These are phyloP conservation scores for Aspergillus terreus DNA, from an alignment of 2,329 filamentous ascomycete species.

Conservation along the genomic window DNA sequence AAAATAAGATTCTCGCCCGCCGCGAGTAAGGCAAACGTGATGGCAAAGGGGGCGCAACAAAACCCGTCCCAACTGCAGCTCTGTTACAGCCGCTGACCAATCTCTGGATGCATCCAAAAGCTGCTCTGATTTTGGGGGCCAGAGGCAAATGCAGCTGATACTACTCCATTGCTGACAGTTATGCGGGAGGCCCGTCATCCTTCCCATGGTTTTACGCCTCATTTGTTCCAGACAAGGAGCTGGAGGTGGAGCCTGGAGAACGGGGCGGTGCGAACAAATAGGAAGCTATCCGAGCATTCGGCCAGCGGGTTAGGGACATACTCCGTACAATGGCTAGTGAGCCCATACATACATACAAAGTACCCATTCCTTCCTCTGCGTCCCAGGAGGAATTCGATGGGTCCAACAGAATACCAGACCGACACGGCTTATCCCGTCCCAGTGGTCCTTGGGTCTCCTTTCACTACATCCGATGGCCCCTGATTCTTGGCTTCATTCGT, in stretches of 20 bases:
- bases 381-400: conserved; percentile 9
- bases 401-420: neutral
- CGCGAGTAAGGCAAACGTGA: conserved; percentile 6
- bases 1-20: neutral
- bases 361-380: conserved; percentile 3
- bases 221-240: conserved; percentile 14
- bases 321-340: conserved; percentile 2
- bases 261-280: conserved; percentile 15
- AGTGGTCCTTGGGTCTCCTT: conserved; percentile 10
- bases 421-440: conserved; percentile 4
- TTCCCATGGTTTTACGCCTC: conserved; percentile 18
- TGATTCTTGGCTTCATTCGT: neutral
- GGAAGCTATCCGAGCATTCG: conserved; percentile 15
- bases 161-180: conserved; percentile 3
- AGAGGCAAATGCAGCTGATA: neutral
- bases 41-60: neutral
- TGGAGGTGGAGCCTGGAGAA: conserved; percentile 7
- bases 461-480: neutral
- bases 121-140: too few relatives aligned
- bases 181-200: conserved; percentile 6
- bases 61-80: neutral
- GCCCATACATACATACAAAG: neutral
- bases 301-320: conserved; percentile 3
- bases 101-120: neutral
- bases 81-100: neutral